A percentile compares a stretch with the other conserved stretches of the same genome.
These are phyloP conservation scores for Trametes cinnabarina DNA, from an alignment of 768 basidiomycete species.

Conservation along the genomic window DNA sequence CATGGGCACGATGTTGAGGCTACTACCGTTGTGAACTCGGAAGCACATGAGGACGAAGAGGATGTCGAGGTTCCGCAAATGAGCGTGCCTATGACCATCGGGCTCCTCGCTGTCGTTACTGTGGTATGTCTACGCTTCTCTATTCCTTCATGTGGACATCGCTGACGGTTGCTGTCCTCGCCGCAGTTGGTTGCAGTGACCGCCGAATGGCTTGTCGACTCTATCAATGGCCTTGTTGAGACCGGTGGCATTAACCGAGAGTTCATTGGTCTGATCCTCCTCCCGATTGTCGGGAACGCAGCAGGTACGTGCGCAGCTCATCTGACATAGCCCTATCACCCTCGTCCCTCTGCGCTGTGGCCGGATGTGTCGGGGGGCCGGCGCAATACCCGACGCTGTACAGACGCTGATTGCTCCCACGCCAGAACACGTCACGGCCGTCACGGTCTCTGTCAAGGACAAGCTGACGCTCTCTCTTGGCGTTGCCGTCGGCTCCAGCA, in stretches of 20 bases:
- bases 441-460: constrained; percentile 87
- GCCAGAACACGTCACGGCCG: constrained; percentile 87
- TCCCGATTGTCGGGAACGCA: constrained; percentile 91
- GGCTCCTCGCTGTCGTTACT: constrained; percentile 37
- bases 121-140: constrained; percentile 30
- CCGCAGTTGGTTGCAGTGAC: constrained; percentile 48
- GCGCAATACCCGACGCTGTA: neutral
- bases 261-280: constrained; percentile 83
- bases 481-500: constrained; percentile 85
- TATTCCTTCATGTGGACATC: neutral
- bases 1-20: constrained; percentile 16
- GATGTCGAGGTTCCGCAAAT: constrained; percentile 36
- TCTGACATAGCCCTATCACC: neutral
- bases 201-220: constrained; percentile 69
- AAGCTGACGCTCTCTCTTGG: constrained; percentile 85
- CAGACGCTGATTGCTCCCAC: constrained; percentile 15
- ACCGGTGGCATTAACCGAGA: constrained; percentile 61
- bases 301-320: constrained; percentile 45
- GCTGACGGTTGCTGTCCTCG: neutral
- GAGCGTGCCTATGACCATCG: constrained; percentile 34
- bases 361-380: neutral
- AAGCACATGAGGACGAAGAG: constrained; percentile 12
- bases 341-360: neutral
- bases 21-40: neutral
- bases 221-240: constrained; percentile 71